Evolutionary conservation across 495 filamentous ascomycete genomes (phyloP).

Genomic region (Tirmania nivea): DNA sequence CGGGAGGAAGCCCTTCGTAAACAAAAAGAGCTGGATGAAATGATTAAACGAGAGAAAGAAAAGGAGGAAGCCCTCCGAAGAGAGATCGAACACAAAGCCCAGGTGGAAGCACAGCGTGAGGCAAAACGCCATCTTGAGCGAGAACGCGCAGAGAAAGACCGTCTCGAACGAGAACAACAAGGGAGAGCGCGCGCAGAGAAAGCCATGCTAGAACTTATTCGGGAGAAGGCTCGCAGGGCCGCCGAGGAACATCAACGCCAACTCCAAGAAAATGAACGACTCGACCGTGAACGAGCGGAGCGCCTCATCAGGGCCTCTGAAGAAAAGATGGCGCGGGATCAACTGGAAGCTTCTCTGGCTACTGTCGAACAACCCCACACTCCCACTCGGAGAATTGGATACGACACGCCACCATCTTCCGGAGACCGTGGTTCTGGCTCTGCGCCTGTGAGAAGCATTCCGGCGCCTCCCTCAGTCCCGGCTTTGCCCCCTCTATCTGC

Average conservation of each 20-base stretch:
- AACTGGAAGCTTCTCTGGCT: not conserved
- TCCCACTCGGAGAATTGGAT: conserved; percentile 25
- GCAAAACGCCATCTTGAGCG: conserved; percentile 9
- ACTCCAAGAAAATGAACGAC: conserved; percentile 12
- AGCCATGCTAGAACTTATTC: conserved; percentile 26
- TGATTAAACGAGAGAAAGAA: not conserved
- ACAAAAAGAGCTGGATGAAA: not conserved
- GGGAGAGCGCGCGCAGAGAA: conserved; percentile 23
- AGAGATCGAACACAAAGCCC: not conserved
- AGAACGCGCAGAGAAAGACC: conserved; percentile 27
- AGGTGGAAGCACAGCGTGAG: not conserved
- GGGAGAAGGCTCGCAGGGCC: conserved; percentile 19
- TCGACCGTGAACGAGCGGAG: conserved; percentile 6
- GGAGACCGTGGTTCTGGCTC: conserved; percentile 3
- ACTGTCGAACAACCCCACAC: not conserved
- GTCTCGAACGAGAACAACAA: conserved; percentile 20
- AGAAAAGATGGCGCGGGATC: not conserved
- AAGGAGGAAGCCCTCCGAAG: not conserved
- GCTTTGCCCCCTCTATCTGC: not conserved
- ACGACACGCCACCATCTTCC: conserved; percentile 19
- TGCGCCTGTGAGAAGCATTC: conserved; percentile 9
- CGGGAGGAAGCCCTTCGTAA: not conserved
- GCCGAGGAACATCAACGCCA: conserved; percentile 13
- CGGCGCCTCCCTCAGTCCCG: conserved; percentile 1
- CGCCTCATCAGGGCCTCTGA: not conserved